phyloP scores from a whole-genome alignment of 805 yeast genomes.

The Monosporozyma servazzii region DNA sequence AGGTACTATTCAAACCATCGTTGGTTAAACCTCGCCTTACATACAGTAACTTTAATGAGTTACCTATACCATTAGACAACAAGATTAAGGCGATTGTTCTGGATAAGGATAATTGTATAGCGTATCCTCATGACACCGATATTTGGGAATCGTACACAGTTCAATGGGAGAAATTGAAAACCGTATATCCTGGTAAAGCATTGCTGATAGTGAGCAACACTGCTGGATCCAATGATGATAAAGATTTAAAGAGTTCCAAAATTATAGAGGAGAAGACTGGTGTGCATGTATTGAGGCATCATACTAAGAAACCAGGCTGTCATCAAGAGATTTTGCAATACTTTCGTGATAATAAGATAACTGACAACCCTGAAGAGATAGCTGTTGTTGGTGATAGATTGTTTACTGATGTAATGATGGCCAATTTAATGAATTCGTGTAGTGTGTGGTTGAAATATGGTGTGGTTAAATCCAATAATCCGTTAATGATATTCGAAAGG shows the following conservation, averaged over 20 bases:
- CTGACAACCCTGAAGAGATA: constrained; percentile 47
- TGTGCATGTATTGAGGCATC: constrained; percentile 58
- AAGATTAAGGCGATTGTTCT: constrained; percentile 67
- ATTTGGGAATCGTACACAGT: constrained; percentile 66
- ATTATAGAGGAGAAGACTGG: constrained; percentile 56
- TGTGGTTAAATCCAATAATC: constrained; percentile 39
- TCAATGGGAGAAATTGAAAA: constrained; percentile 47
- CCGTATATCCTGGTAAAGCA: constrained; percentile 51
- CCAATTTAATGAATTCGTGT: constrained; percentile 82
- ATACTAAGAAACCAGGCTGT: constrained; percentile 79
- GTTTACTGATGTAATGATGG: constrained; percentile 88
- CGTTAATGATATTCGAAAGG: constrained; percentile 14
- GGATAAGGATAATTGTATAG: constrained; percentile 94
- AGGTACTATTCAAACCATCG: constrained; percentile 35
- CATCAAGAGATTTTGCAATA: constrained; percentile 55
- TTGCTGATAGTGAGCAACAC: constrained; percentile 81
- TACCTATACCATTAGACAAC: constrained; percentile 43
- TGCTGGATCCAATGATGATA: constrained; percentile 83
- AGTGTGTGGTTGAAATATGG: constrained; percentile 82
- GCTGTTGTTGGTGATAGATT: constrained; percentile 87
- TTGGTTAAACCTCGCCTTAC: constrained; percentile 58
- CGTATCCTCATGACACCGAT: constrained; percentile 67
- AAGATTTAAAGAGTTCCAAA: constrained; percentile 47
- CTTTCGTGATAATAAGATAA: constrained; percentile 41
- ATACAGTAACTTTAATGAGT: constrained; percentile 47